phyloP scores from a whole-genome alignment of 495 filamentous ascomycete species.

The Aspergillus ellipticus region DNA sequence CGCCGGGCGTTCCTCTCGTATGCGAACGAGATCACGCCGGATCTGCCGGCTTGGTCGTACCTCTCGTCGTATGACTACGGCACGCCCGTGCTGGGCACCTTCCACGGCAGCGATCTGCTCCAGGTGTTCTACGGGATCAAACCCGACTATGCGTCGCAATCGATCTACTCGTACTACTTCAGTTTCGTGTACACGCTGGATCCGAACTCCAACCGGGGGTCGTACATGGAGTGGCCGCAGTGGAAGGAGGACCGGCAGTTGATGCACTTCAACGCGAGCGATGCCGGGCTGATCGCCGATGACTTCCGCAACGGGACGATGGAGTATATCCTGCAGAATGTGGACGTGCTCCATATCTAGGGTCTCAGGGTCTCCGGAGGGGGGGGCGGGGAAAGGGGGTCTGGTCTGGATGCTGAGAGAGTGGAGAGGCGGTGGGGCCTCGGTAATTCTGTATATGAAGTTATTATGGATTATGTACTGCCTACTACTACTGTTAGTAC shows the following conservation, averaged over 20 bases:
- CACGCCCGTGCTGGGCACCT: slow-evolving; percentile 67
- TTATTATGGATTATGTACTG: no score
- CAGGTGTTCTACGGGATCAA: slow-evolving; percentile 62
- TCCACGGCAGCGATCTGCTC: slow-evolving; percentile 64
- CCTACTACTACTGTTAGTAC: no score
- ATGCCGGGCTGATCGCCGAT: slow-evolving; percentile 48
- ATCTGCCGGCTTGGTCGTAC: slow-evolving; percentile 67
- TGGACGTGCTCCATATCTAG: slow-evolving; percentile 42
- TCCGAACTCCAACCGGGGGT: slow-evolving; percentile 49
- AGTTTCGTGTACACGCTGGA: slow-evolving; percentile 63
- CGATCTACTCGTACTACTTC: slow-evolving; percentile 60
- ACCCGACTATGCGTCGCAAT: slow-evolving; percentile 56
- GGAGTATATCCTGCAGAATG: slow-evolving; percentile 46
- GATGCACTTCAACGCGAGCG: slow-evolving; percentile 53
- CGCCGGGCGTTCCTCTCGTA: slow-evolving; percentile 54
- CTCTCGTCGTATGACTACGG: slow-evolving; percentile 64
- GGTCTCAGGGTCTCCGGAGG: background rate
- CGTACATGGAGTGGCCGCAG: slow-evolving; percentile 56
- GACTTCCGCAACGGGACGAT: slow-evolving; percentile 53
- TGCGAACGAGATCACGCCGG: slow-evolving; percentile 40
- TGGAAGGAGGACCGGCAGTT: slow-evolving; percentile 52
- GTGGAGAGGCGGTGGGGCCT: background rate
- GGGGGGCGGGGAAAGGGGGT: background rate
- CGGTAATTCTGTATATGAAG: background rate
- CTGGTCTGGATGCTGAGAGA: background rate